phyloP scores from a whole-genome alignment of 768 basidiomycete species.

The Leccinum subtestaceum region DNA sequence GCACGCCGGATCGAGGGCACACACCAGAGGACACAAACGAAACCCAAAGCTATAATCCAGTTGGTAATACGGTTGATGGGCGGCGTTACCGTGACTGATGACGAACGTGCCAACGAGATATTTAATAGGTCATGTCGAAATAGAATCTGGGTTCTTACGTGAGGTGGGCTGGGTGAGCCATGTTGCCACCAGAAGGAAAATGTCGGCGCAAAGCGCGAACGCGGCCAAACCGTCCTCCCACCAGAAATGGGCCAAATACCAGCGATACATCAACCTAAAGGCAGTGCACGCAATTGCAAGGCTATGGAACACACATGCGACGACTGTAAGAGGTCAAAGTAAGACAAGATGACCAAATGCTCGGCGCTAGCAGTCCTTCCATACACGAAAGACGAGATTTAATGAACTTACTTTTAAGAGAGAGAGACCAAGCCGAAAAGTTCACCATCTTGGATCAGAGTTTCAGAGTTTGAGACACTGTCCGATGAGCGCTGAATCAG shows the following conservation, averaged over 20 bases:
- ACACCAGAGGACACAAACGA: constrained; percentile 23
- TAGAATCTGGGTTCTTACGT: constrained; percentile 1
- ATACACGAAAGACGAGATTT: background rate
- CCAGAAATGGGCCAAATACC: constrained; percentile 22
- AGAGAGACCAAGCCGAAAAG: constrained; percentile 7
- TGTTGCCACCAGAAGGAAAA: constrained; percentile 9
- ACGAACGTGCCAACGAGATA: background rate
- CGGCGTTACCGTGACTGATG: background rate
- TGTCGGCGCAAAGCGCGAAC: constrained; percentile 22
- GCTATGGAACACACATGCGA: constrained; percentile 15
- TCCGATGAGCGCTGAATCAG: background rate
- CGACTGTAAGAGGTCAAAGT: constrained; percentile 10
- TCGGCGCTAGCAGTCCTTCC: background rate
- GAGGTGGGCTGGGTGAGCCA: constrained; percentile 1
- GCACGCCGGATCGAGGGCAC: background rate
- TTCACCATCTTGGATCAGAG: background rate
- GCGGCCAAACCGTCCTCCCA: constrained; percentile 31
- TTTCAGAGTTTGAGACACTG: background rate
- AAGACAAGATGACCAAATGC: background rate
- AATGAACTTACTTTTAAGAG: constrained; percentile 15
- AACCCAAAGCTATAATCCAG: constrained; percentile 16
- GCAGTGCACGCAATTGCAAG: constrained; percentile 24
- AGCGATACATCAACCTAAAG: constrained; percentile 23
- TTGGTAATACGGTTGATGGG: background rate
- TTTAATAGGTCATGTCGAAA: too few relatives aligned